A percentile compares a stretch with the other conserved stretches of the same genome.
Evolutionary conservation across 306 rosid genomes (phyloP).

Genomic region (Oxytropis ochrocephala): DNA sequence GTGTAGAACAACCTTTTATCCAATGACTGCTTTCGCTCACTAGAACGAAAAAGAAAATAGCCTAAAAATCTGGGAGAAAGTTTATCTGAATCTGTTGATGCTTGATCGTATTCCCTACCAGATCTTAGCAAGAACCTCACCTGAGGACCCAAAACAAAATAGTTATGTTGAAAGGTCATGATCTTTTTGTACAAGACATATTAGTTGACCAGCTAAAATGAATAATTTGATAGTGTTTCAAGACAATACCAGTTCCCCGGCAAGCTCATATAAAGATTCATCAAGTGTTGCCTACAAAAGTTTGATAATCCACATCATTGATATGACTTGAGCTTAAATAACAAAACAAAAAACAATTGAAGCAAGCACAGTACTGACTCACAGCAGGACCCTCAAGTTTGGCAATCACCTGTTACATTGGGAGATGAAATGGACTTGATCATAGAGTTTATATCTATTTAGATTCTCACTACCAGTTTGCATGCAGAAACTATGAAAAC

Average conservation of each 20-base stretch:
- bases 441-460: background rate
- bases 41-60: slow-evolving; percentile 70
- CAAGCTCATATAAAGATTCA: slow-evolving; percentile 89
- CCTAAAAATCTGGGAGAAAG: slow-evolving; percentile 80
- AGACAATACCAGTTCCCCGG: slow-evolving; percentile 44
- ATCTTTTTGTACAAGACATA: slow-evolving; percentile 3
- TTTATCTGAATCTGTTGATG: slow-evolving; percentile 54
- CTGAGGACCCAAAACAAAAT: slow-evolving; percentile 34
- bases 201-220: slow-evolving; percentile 6
- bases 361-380: slow-evolving; percentile 83
- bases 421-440: slow-evolving; percentile 17
- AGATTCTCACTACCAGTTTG: background rate
- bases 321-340: background rate
- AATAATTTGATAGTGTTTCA: background rate
- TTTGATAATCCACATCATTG: slow-evolving; percentile 23
- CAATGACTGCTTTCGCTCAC: slow-evolving; percentile 50
- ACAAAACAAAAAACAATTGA: background rate
- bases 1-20: slow-evolving; percentile 51
- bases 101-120: slow-evolving; percentile 76
- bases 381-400: slow-evolving; percentile 98
- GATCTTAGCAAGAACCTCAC: slow-evolving; percentile 95
- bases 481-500: no score
- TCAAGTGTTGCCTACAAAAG: slow-evolving; percentile 79
- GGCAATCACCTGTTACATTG: slow-evolving; percentile 79
- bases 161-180: background rate